Evolutionary conservation across 441 rosid species (phyloP).

Genomic region (Adansonia madagascariensis): DNA sequence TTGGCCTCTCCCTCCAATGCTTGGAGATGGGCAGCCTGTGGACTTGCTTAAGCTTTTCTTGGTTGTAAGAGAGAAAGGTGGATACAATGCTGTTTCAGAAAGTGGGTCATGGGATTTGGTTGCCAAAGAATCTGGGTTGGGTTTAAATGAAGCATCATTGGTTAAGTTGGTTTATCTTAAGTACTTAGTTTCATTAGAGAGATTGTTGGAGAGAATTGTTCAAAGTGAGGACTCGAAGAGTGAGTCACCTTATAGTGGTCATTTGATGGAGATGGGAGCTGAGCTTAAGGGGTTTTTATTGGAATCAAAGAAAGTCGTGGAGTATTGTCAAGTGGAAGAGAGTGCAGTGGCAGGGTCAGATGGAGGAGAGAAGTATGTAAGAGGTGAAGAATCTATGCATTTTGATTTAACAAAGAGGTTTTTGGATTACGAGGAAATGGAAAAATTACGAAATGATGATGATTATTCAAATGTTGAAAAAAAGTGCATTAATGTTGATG

Average conservation of each 20-base stretch:
- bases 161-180: slow-evolving; percentile 54
- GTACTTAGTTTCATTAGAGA: slow-evolving; percentile 55
- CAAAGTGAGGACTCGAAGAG: slow-evolving; percentile 29
- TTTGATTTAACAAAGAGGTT: slow-evolving; percentile 32
- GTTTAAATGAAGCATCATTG: slow-evolving; percentile 31
- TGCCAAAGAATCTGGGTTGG: slow-evolving; percentile 55
- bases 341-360: slow-evolving; percentile 26
- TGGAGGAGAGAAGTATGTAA: slow-evolving; percentile 32
- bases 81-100: slow-evolving; percentile 45
- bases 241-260: slow-evolving; percentile 28
- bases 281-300: slow-evolving; percentile 43
- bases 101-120: slow-evolving; percentile 57
- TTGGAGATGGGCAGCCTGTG: slow-evolving; percentile 43
- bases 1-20: slow-evolving; percentile 51
- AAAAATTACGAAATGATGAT: slow-evolving; percentile 27
- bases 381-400: slow-evolving; percentile 34
- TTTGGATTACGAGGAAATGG: slow-evolving; percentile 34
- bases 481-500: slow-evolving; percentile 36
- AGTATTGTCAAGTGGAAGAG: slow-evolving; percentile 35
- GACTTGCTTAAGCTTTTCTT: slow-evolving; percentile 59
- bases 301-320: slow-evolving; percentile 36
- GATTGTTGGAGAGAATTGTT: slow-evolving; percentile 50
- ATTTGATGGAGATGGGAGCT: slow-evolving; percentile 36
- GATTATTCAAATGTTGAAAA: slow-evolving; percentile 34
- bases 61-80: slow-evolving; percentile 51